A percentile compares a stretch with the other conserved stretches of the same genome.
Conservation (phyloP, 176 grass and related monocot species). For the Raddia guianensis region DNA sequence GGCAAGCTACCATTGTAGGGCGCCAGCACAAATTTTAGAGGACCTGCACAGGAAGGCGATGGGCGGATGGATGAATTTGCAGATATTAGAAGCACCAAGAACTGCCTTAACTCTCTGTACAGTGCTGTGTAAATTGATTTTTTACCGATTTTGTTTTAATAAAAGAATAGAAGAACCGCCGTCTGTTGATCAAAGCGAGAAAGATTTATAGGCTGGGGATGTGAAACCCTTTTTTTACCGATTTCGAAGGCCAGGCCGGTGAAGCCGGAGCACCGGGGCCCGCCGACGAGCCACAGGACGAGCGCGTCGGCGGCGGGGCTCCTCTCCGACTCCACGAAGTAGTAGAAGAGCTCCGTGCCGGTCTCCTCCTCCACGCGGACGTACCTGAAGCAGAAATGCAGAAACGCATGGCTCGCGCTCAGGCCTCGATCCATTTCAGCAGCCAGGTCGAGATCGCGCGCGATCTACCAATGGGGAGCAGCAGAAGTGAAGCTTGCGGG, state of each 20-base stretch:
- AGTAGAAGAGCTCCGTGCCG: constrained; percentile 67
- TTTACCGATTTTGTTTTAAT: too few relatives aligned
- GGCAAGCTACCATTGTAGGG: constrained; percentile 47
- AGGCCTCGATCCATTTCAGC: too few relatives aligned
- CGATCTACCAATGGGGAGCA: too few relatives aligned
- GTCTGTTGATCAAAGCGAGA: not conserved
- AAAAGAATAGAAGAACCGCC: too few relatives aligned
- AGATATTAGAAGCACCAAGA: not conserved
- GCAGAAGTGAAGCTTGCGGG: not conserved
- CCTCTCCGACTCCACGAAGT: constrained; percentile 60
- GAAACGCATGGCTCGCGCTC: not conserved
- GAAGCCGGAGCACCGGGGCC: constrained; percentile 44
- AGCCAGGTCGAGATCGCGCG: not conserved
- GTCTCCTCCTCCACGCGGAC: constrained; percentile 49
- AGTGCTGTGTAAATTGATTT: not conserved
- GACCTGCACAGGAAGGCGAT: constrained; percentile 32
- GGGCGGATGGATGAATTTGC: not conserved
- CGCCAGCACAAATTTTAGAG: constrained; percentile 30
- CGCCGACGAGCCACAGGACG: constrained; percentile 48
- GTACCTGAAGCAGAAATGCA: constrained; percentile 41
- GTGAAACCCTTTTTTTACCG: not conserved
- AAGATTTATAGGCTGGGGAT: too few relatives aligned
- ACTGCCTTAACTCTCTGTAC: not conserved
- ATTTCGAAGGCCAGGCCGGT: constrained; percentile 41
- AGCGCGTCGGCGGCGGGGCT: constrained; percentile 44